A percentile compares a stretch with the other conserved stretches of the same genome.
These are phyloP conservation scores for Suillus discolor DNA, from an alignment of 768 basidiomycete genomes.

Conservation along the genomic window DNA sequence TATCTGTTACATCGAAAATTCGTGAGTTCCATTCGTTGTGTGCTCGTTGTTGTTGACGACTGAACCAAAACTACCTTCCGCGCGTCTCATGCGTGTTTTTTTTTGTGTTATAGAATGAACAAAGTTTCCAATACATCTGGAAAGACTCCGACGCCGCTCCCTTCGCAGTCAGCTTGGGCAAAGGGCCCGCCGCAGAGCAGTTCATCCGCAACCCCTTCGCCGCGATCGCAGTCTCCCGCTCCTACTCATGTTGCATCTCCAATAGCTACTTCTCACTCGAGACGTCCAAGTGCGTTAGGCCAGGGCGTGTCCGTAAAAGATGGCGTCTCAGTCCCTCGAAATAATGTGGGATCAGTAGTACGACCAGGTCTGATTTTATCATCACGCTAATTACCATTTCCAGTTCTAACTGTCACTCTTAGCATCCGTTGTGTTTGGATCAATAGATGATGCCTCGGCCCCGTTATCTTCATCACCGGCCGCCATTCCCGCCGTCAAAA, in stretches of 20 bases:
- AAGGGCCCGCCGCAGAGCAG: slow-evolving; percentile 74
- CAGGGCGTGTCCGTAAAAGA: slow-evolving; percentile 77
- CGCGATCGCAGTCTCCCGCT: slow-evolving; percentile 81
- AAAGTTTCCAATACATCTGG: slow-evolving; percentile 78
- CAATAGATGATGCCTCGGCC: slow-evolving; percentile 79
- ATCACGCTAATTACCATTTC: neutral
- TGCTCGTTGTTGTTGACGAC: slow-evolving; percentile 14
- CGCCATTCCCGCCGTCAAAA: slow-evolving; percentile 60
- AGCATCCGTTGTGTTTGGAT: slow-evolving; percentile 87
- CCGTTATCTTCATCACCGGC: slow-evolving; percentile 85
- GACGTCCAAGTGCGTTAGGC: slow-evolving; percentile 76
- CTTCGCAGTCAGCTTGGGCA: slow-evolving; percentile 88
- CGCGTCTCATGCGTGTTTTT: slow-evolving; percentile 4
- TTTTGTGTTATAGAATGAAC: slow-evolving; percentile 74
- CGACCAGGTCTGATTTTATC: slow-evolving; percentile 61
- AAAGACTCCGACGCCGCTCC: slow-evolving; percentile 74
- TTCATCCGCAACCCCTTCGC: slow-evolving; percentile 54
- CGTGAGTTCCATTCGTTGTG: slow-evolving; percentile 37
- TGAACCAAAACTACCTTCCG: neutral
- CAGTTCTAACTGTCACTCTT: slow-evolving; percentile 15
- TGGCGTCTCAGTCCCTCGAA: slow-evolving; percentile 73
- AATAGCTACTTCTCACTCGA: slow-evolving; percentile 62
- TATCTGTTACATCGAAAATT: slow-evolving; percentile 43
- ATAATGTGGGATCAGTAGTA: slow-evolving; percentile 59
- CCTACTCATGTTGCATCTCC: slow-evolving; percentile 50